Conservation (phyloP, 495 filamentous ascomycete species). For the Aspergillus taichungensis region DNA sequence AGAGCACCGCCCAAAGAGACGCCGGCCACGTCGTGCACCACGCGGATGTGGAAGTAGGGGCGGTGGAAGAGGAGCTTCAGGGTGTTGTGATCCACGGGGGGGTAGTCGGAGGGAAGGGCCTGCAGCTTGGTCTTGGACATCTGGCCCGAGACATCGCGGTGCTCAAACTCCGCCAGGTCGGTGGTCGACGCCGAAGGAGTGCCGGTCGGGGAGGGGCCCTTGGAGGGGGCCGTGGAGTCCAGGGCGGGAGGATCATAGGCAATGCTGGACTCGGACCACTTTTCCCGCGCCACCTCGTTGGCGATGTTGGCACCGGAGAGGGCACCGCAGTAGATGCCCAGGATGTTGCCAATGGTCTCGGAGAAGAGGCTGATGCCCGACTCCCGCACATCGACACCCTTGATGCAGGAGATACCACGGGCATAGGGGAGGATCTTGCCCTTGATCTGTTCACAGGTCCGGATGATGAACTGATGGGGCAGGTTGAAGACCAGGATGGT, state of each 20-base stretch:
- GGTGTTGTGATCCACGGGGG: slow-evolving; percentile 68
- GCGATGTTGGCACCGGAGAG: slow-evolving; percentile 97
- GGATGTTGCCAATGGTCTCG: slow-evolving; percentile 81
- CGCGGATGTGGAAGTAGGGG: slow-evolving; percentile 93
- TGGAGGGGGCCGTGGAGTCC: slow-evolving; percentile 64
- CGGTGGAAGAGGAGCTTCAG: slow-evolving; percentile 85
- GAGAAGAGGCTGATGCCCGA: slow-evolving; percentile 79
- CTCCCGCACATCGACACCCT: slow-evolving; percentile 85
- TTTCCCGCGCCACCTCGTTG: slow-evolving; percentile 85
- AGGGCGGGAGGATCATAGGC: slow-evolving; percentile 91
- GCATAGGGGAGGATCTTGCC: slow-evolving; percentile 88
- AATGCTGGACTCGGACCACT: slow-evolving; percentile 93
- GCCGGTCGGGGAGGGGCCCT: slow-evolving; percentile 54
- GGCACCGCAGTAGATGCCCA: slow-evolving; percentile 95
- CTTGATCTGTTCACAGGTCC: slow-evolving; percentile 74
- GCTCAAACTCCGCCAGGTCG: slow-evolving; percentile 52
- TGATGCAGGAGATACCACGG: slow-evolving; percentile 93
- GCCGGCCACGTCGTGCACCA: slow-evolving; percentile 88
- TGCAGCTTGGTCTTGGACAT: slow-evolving; percentile 56
- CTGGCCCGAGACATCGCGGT: slow-evolving; percentile 55
- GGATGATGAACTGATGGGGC: slow-evolving; percentile 93
- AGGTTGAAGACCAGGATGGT: slow-evolving; percentile 94
- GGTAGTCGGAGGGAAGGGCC: slow-evolving; percentile 69
- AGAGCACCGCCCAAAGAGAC: slow-evolving; percentile 92
- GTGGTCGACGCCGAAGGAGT: slow-evolving; percentile 47